phyloP scores from a whole-genome alignment of 192 early-diverging fungal species.

The Coemansia sp. region DNA sequence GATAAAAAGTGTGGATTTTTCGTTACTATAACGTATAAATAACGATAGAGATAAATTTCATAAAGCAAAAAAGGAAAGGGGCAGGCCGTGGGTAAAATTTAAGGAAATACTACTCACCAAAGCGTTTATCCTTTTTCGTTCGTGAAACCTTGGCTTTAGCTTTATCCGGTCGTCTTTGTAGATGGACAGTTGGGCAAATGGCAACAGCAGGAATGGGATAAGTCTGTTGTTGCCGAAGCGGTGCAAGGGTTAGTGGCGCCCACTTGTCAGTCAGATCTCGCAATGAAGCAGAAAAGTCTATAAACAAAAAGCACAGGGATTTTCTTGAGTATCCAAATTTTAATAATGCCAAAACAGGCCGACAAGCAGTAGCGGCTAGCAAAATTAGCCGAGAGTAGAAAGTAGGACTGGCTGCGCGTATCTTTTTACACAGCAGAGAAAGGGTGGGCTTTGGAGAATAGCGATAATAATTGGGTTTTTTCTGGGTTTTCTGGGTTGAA shows the following conservation, averaged over 20 bases:
- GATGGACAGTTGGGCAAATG: not conserved
- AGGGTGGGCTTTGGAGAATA: not conserved
- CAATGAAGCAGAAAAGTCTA: not conserved
- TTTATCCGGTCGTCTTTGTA: not conserved
- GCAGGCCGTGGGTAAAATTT: not conserved
- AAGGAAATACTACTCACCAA: not conserved
- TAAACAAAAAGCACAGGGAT: constrained; percentile 2
- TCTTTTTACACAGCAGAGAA: not conserved
- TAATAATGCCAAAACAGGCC: constrained; percentile 1
- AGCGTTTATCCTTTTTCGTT: not conserved
- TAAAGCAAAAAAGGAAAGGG: not conserved
- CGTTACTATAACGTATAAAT: not conserved
- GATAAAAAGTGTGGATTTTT: not conserved
- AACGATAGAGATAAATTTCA: not conserved
- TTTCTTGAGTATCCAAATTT: not conserved
- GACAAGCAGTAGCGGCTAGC: constrained; percentile 1
- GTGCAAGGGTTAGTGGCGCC: not conserved
- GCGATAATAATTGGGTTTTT: no score
- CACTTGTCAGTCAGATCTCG: not conserved
- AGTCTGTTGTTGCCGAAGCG: not conserved
- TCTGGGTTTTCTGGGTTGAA: no score
- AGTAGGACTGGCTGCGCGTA: not conserved
- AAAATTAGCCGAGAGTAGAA: not conserved
- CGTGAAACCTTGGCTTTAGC: not conserved
- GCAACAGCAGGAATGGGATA: no score